These are phyloP conservation scores for Schwanniomyces pseudopolymorphus DNA, from an alignment of 805 yeast species.

Conservation along the genomic window DNA sequence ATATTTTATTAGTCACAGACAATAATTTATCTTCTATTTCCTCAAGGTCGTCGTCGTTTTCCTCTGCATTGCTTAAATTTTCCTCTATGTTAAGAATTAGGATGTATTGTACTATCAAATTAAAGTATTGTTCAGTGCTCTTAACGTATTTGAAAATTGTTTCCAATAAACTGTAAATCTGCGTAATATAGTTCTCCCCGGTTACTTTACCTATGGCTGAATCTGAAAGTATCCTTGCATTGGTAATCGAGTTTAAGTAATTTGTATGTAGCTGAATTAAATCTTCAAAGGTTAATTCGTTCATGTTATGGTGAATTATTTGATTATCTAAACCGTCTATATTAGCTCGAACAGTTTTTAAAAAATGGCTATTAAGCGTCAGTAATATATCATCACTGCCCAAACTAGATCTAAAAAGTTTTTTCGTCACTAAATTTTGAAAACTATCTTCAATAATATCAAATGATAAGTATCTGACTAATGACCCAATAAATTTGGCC, in stretches of 20 bases:
- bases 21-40: constrained; percentile 26
- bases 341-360: constrained; percentile 3
- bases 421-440: constrained; percentile 19
- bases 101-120: constrained; percentile 26
- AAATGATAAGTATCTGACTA: constrained; percentile 42
- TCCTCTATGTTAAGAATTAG: constrained; percentile 23
- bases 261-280: constrained; percentile 36
- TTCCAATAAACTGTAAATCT: constrained; percentile 32
- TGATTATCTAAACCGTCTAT: background rate
- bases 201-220: constrained; percentile 28
- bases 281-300: constrained; percentile 50
- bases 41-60: constrained; percentile 29
- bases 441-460: constrained; percentile 48
- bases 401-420: constrained; percentile 17
- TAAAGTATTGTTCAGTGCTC: constrained; percentile 34
- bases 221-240: constrained; percentile 32
- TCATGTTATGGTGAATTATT: constrained; percentile 10
- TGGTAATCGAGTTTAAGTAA: constrained; percentile 27
- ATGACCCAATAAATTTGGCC: constrained; percentile 39
- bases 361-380: constrained; percentile 4
- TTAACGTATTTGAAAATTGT: constrained; percentile 30
- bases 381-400: constrained; percentile 2
- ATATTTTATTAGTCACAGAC: constrained; percentile 40
- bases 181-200: constrained; percentile 28
- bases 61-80: constrained; percentile 11